phyloP scores from a whole-genome alignment of 352 stramenopile species.

The Phytopythium delawarense region DNA sequence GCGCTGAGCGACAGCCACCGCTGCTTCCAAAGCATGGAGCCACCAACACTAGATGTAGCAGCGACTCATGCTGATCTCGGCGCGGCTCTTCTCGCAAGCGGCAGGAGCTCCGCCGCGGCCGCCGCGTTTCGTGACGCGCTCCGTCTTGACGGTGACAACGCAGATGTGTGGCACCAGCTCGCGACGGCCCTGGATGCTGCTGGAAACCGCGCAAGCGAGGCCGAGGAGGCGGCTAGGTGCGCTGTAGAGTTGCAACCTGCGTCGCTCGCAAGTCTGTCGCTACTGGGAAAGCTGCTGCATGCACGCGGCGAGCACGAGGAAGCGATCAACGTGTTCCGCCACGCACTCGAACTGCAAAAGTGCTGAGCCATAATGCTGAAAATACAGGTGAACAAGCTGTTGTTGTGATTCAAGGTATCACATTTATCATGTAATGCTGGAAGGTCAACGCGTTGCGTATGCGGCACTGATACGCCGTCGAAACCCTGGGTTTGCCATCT shows the following conservation, averaged over 20 bases:
- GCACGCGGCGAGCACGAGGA: constrained; percentile 62
- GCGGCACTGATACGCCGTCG: no score
- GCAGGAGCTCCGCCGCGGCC: constrained; percentile 33
- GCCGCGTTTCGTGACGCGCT: constrained; percentile 40
- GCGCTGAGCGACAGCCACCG: constrained; percentile 2
- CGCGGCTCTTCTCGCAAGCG: constrained; percentile 37
- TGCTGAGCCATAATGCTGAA: background rate
- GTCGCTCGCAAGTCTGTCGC: constrained; percentile 50
- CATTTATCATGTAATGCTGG: no score
- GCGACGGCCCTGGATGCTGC: constrained; percentile 57
- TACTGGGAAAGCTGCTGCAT: constrained; percentile 62
- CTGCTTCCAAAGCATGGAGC: background rate
- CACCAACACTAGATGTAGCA: constrained; percentile 40
- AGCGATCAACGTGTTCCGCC: constrained; percentile 59
- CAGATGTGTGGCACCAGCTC: constrained; percentile 46
- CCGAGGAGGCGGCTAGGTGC: constrained; percentile 47
- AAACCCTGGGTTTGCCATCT: no score
- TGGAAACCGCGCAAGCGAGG: constrained; percentile 24
- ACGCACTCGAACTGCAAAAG: constrained; percentile 53
- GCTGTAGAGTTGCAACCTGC: constrained; percentile 38
- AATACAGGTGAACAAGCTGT: background rate
- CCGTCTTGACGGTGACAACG: constrained; percentile 30
- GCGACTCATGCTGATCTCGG: constrained; percentile 50
- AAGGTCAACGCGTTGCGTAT: no score
- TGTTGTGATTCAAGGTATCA: background rate